Percentiles rank a stretch among this genome's conserved stretches.
phyloP scores from a whole-genome alignment of 192 early-diverging fungal genomes.

The Coemansia sp. region DNA sequence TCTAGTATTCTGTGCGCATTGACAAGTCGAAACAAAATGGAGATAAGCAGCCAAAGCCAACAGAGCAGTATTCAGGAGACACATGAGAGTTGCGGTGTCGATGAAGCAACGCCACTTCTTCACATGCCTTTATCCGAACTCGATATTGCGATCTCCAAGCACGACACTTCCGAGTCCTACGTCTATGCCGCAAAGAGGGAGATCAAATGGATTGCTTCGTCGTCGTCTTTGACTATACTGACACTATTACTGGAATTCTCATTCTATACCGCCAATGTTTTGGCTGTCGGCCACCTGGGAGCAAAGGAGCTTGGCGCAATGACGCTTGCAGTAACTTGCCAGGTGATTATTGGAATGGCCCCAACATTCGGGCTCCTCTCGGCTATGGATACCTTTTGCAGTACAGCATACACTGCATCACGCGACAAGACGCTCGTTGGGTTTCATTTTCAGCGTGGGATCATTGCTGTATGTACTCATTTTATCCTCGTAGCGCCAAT shows the following conservation, averaged over 20 bases:
- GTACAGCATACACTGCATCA: conserved; percentile 12
- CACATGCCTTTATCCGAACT: conserved; percentile 16
- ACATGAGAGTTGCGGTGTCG: neutral
- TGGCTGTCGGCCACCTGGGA: too few relatives aligned
- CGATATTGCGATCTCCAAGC: conserved; percentile 22
- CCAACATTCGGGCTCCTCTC: conserved; percentile 7
- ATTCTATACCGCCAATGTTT: neutral
- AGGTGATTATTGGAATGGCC: neutral
- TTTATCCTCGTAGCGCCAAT: conserved; percentile 9
- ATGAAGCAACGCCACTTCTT: conserved; percentile 32
- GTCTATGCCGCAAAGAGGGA: conserved; percentile 21
- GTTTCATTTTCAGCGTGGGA: conserved; percentile 14
- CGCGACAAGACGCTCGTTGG: conserved; percentile 11
- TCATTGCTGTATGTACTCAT: conserved; percentile 12
- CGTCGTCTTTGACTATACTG: conserved; percentile 16
- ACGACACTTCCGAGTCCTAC: conserved; percentile 25
- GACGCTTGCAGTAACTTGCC: conserved; percentile 6
- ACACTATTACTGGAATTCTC: conserved; percentile 2
- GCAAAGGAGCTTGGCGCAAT: conserved; percentile 9
- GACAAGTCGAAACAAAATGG: too few relatives aligned
- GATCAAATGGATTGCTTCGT: conserved; percentile 25
- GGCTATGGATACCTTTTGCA: conserved; percentile 21
- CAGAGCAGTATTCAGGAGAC: neutral
- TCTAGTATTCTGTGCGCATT: too few relatives aligned
- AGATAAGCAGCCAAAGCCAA: neutral